Conservation (phyloP, 2,329 filamentous ascomycete species). For the Pseudogymnoascus sp. region DNA sequence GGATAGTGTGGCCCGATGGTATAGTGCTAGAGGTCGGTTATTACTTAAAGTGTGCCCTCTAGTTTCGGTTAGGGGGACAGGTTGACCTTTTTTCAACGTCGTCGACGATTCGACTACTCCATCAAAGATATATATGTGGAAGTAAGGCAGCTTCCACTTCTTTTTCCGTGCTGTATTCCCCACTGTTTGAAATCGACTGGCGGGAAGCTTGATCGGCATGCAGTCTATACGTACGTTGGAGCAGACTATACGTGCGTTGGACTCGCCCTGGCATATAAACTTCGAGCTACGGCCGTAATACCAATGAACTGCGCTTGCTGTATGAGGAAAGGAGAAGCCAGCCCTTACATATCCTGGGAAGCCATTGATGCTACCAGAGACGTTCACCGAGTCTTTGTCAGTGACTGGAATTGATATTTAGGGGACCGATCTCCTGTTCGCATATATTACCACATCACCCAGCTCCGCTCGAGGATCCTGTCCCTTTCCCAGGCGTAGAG, state of each 20-base stretch:
- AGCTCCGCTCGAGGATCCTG: background rate
- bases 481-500: background rate
- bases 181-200: background rate
- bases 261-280: background rate
- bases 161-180: background rate
- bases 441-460: background rate
- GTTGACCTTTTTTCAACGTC: background rate
- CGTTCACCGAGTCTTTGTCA: background rate
- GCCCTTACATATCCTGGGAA: background rate
- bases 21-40: background rate
- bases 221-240: background rate
- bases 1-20: background rate
- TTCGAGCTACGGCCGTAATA: background rate
- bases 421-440: background rate
- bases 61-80: background rate
- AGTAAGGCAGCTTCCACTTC: background rate
- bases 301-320: background rate
- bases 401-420: background rate
- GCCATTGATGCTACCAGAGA: background rate
- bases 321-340: background rate
- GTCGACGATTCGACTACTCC: background rate
- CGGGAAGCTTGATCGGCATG: background rate
- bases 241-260: background rate
- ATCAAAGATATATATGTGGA: background rate
- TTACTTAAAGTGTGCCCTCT: constrained; percentile 1